A percentile compares a stretch with the other conserved stretches of the same genome.
These are phyloP conservation scores for Nigrospora osmanthi DNA, from an alignment of 2,329 filamentous ascomycete genomes.

Conservation along the genomic window DNA sequence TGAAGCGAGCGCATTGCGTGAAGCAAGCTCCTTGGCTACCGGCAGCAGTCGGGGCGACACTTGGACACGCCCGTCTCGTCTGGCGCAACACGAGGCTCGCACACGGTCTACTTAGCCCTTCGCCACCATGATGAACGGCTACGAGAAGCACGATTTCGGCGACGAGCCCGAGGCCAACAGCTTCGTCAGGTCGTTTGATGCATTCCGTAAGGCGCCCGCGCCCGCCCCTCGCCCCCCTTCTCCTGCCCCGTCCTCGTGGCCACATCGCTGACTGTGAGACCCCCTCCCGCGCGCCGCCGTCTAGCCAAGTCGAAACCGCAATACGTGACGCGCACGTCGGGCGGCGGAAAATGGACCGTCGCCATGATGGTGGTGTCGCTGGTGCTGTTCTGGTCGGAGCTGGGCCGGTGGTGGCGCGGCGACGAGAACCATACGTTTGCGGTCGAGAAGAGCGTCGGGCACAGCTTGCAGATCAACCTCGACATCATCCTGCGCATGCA, in stretches of 20 bases:
- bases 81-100: no score
- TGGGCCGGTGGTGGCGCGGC: slow-evolving; percentile 76
- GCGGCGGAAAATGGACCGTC: slow-evolving; percentile 91
- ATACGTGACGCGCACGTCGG: slow-evolving; percentile 76
- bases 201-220: slow-evolving; percentile 67
- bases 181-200: slow-evolving; percentile 85
- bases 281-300: slow-evolving; percentile 3
- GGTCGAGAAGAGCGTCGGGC: slow-evolving; percentile 85
- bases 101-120: no score
- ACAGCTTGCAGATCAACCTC: slow-evolving; percentile 86
- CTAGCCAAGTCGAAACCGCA: slow-evolving; percentile 91
- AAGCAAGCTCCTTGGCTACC: no score
- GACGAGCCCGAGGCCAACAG: slow-evolving; percentile 65
- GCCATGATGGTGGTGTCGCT: slow-evolving; percentile 68
- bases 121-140: slow-evolving; percentile 63
- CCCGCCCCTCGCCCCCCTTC: background rate
- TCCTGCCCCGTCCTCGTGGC: background rate
- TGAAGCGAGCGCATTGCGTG: no score
- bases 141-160: slow-evolving; percentile 58
- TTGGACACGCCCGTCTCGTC: no score
- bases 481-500: slow-evolving; percentile 88
- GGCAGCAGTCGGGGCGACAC: no score
- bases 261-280: background rate
- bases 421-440: slow-evolving; percentile 82
- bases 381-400: slow-evolving; percentile 70